These are phyloP conservation scores for Ciborinia camelliae DNA, from an alignment of 2,329 filamentous ascomycete species.

Conservation along the genomic window DNA sequence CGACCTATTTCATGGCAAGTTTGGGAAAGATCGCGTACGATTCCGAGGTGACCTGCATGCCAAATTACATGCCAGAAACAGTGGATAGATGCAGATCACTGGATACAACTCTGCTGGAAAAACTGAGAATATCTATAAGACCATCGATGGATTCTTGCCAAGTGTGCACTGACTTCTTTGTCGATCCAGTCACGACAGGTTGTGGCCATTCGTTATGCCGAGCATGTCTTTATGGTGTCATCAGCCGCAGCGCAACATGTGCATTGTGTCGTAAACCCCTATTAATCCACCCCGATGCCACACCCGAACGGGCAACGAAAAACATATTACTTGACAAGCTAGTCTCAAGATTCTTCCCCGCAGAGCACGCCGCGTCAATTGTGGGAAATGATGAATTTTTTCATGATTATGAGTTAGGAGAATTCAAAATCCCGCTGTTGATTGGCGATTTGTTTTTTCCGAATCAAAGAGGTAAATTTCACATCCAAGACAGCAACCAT, in stretches of 20 bases:
- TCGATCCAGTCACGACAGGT: slow-evolving; percentile 77
- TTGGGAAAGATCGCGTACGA: background rate
- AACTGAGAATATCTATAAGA: slow-evolving; percentile 59
- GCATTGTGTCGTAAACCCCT: slow-evolving; percentile 73
- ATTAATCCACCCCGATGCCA: slow-evolving; percentile 43
- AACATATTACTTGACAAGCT: slow-evolving; percentile 65
- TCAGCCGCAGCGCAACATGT: slow-evolving; percentile 81
- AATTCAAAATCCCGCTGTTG: slow-evolving; percentile 76
- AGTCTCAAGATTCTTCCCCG: slow-evolving; percentile 65
- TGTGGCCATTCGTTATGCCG: slow-evolving; percentile 92
- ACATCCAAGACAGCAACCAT: no score
- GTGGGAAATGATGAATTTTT: no score
- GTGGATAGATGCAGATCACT: slow-evolving; percentile 26
- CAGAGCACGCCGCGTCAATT: no score
- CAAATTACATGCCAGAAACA: background rate
- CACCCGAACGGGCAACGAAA: slow-evolving; percentile 42
- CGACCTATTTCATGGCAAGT: background rate
- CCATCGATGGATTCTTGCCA: slow-evolving; percentile 80
- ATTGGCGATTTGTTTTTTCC: slow-evolving; percentile 81
- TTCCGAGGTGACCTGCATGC: background rate
- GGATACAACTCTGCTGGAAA: slow-evolving; percentile 51
- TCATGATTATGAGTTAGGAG: no score
- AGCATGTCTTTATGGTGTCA: slow-evolving; percentile 68
- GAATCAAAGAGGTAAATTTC: slow-evolving; percentile 55
- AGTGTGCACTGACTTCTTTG: slow-evolving; percentile 77